Conservation (phyloP, 2,329 filamentous ascomycete species). For the Fusarium lyarnte region DNA sequence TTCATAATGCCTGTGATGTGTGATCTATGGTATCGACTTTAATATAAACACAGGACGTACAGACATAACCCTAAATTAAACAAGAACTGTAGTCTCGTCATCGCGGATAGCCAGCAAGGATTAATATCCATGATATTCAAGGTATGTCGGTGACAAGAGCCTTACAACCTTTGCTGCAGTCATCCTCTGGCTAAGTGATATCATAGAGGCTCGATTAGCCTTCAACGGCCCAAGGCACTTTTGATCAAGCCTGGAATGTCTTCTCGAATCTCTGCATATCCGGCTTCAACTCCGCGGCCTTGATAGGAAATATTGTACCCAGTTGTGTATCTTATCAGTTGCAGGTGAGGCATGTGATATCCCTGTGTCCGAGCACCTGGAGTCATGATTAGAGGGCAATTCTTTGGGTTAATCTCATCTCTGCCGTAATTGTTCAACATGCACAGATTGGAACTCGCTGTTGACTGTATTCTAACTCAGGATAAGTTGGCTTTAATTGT, state of each 20-base stretch:
- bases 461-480: neutral
- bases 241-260: neutral
- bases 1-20: too few relatives aligned
- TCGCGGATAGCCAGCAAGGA: neutral
- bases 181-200: neutral
- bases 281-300: neutral
- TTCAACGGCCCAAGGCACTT: neutral
- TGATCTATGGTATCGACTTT: neutral
- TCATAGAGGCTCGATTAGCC: neutral
- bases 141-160: neutral
- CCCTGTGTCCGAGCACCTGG: neutral
- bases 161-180: neutral
- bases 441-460: neutral
- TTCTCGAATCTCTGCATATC: neutral
- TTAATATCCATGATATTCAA: neutral
- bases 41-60: too few relatives aligned
- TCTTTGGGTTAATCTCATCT: neutral
- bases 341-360: neutral
- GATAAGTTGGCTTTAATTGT: neutral
- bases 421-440: neutral
- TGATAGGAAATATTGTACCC: neutral
- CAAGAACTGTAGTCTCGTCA: too few relatives aligned
- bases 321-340: constrained; percentile 1
- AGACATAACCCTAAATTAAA: too few relatives aligned
- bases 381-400: neutral